These are phyloP conservation scores for Sherardia arvensis DNA, from an alignment of 257 asterid genomes.

Conservation along the genomic window DNA sequence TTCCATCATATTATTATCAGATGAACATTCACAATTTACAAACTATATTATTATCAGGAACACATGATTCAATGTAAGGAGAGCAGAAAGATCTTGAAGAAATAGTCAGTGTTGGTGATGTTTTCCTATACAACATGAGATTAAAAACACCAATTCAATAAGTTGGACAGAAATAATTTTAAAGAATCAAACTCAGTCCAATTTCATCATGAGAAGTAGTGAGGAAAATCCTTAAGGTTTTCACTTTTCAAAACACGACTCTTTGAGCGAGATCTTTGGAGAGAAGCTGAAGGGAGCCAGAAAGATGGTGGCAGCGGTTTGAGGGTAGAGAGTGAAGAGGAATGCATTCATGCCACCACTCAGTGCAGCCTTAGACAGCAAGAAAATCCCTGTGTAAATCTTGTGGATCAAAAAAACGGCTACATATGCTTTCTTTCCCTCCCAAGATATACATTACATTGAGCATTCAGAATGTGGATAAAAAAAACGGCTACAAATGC, in stretches of 20 bases:
- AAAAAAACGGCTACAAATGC: constrained; percentile 30
- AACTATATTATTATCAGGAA: no score
- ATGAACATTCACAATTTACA: no score
- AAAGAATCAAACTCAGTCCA: no score
- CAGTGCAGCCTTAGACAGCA: constrained; percentile 72
- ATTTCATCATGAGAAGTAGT: no score
- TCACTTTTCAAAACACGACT: no score
- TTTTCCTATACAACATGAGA: constrained; percentile 40
- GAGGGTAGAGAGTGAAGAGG: constrained; percentile 75
- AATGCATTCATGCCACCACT: constrained; percentile 76
- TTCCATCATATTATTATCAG: no score
- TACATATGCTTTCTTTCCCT: constrained; percentile 26
- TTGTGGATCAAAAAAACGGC: constrained; percentile 41
- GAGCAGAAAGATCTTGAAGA: constrained; percentile 61
- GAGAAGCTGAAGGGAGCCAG: constrained; percentile 54
- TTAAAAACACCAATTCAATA: background rate
- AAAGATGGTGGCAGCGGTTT: constrained; percentile 69
- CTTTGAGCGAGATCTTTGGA: constrained; percentile 65
- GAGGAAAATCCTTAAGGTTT: no score
- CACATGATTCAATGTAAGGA: no score
- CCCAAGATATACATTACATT: no score
- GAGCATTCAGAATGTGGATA: no score
- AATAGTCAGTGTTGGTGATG: constrained; percentile 54
- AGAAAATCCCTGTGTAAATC: constrained; percentile 65
- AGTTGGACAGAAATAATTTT: background rate